These are phyloP conservation scores for Acanthamoeba triangularis DNA, from an alignment of 208 protist species.

Conservation along the genomic window DNA sequence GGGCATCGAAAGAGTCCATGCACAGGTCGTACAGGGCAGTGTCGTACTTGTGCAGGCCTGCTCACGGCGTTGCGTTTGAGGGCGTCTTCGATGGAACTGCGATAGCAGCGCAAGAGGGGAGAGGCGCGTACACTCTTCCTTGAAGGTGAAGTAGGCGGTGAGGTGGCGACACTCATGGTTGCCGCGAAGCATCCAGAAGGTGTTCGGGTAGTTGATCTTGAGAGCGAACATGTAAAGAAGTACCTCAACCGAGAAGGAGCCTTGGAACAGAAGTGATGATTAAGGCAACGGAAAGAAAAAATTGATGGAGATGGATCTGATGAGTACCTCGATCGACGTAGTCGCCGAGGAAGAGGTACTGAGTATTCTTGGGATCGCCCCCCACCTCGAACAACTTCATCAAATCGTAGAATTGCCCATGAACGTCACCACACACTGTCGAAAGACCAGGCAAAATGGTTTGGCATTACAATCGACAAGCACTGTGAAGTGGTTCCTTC, in stretches of 20 bases:
- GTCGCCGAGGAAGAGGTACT: conserved; percentile 98
- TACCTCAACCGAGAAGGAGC: conserved; percentile 74
- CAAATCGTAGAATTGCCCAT: conserved; percentile 98
- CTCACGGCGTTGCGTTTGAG: neutral
- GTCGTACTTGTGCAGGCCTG: conserved; percentile 91
- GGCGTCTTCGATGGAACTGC: no score
- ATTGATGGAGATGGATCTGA: conserved; percentile 75
- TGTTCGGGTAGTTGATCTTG: conserved; percentile 96
- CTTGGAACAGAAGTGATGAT: neutral
- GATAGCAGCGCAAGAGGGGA: neutral
- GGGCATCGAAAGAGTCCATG: conserved; percentile 90
- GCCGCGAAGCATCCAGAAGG: conserved; percentile 96
- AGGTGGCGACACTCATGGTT: conserved; percentile 99
- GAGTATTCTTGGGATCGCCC: conserved; percentile 92
- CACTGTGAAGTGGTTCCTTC: neutral
- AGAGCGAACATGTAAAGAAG: conserved; percentile 96
- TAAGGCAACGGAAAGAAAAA: neutral
- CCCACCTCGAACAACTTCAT: conserved; percentile 97
- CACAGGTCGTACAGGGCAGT: conserved; percentile 87
- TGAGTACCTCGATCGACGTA: conserved; percentile 93
- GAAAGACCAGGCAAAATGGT: neutral
- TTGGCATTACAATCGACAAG: neutral
- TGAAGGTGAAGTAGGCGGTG: conserved; percentile 98
- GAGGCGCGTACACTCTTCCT: conserved; percentile 93
- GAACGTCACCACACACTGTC: conserved; percentile 95